A percentile compares a stretch with the other conserved stretches of the same genome.
Conservation (phyloP, 345 rosid genomes). For the Eutrema heterophyllum region DNA sequence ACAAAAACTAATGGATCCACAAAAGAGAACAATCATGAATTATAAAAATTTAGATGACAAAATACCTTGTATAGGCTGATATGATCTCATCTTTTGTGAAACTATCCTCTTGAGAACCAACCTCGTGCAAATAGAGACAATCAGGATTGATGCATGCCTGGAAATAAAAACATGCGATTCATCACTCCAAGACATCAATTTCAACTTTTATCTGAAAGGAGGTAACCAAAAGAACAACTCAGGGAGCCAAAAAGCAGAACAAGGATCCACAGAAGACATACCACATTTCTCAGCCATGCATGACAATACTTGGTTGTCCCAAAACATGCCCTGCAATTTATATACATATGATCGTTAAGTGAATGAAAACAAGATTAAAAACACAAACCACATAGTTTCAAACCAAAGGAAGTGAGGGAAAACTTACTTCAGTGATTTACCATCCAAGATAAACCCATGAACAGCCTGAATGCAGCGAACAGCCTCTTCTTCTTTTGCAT, state of each 20-base stretch:
- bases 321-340: constrained; percentile 59
- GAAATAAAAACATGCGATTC: constrained; percentile 21
- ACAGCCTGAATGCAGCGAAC: constrained; percentile 68
- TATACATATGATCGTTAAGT: neutral
- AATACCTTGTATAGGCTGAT: constrained; percentile 58
- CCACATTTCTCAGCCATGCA: constrained; percentile 77
- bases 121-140: constrained; percentile 71
- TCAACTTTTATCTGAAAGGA: neutral
- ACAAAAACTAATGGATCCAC: neutral
- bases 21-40: neutral
- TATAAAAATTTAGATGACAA: neutral
- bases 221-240: neutral
- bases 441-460: constrained; percentile 65
- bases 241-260: neutral
- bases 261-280: constrained; percentile 17
- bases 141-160: constrained; percentile 72
- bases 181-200: constrained; percentile 3
- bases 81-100: constrained; percentile 66
- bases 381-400: neutral
- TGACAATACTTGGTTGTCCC: constrained; percentile 86
- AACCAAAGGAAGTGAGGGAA: neutral
- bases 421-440: constrained; percentile 61
- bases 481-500: constrained; percentile 62
- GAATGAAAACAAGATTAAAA: neutral
- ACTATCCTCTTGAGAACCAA: constrained; percentile 74